Evolutionary conservation across 768 basidiomycete genomes (phyloP).

Genomic region (Sporobolomyces pararoseus): DNA sequence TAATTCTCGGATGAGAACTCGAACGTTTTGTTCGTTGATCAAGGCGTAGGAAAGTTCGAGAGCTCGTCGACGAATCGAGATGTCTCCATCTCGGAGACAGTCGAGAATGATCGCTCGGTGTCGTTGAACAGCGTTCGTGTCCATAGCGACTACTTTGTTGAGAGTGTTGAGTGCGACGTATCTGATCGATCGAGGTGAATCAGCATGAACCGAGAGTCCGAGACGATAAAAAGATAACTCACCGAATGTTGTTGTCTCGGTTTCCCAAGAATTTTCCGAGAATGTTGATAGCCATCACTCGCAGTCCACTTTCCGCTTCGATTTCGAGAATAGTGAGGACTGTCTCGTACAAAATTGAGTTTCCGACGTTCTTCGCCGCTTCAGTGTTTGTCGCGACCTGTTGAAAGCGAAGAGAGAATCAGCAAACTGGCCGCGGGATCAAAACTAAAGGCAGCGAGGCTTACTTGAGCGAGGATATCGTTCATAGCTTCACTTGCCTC

Average conservation of each 20-base stretch:
- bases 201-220: background rate
- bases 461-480: conserved; percentile 89
- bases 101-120: conserved; percentile 98
- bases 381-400: conserved; percentile 99
- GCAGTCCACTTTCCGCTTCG: conserved; percentile 88
- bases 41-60: conserved; percentile 95
- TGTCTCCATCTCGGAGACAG: conserved; percentile 97
- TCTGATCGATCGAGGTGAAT: conserved; percentile 52
- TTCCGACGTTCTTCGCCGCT: conserved; percentile 94
- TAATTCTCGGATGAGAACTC: conserved; percentile 83
- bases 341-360: conserved; percentile 95
- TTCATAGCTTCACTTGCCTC: conserved; percentile 95
- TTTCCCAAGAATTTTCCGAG: conserved; percentile 97
- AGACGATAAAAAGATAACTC: conserved; percentile 40
- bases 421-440: background rate
- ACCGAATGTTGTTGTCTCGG: conserved; percentile 98
- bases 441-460: background rate
- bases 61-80: conserved; percentile 93
- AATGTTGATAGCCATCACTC: conserved; percentile 99
- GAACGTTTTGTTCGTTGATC: conserved; percentile 90
- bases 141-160: conserved; percentile 96
- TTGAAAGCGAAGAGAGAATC: background rate
- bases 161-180: conserved; percentile 97
- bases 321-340: conserved; percentile 94
- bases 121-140: conserved; percentile 95